Evolutionary conservation across 2,329 filamentous ascomycete species (phyloP), one percentile per base, ranked within the genome.

Genomic region (Colletotrichum navitas): DNA sequence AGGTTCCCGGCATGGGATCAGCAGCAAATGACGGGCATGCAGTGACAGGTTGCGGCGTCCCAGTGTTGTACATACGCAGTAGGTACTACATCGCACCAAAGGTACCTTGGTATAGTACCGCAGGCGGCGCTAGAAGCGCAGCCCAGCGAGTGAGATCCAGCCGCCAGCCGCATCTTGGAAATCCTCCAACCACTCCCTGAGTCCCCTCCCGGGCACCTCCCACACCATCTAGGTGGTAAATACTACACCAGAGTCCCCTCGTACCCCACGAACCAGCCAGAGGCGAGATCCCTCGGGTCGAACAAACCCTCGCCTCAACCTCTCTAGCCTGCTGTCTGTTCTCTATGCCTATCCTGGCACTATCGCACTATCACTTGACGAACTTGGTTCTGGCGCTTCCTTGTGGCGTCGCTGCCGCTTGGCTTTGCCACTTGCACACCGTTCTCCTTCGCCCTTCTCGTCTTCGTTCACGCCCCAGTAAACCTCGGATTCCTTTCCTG

Each of bases 121-220:
- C 32, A n/a, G 34, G 34, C 32, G 32, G 32, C 21, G 32, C 39
- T 36, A 64, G 45, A 43, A 47, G 51, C 39, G 36, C 65, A 47
- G 51, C 39, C 29, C 65, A 55, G 26, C 68, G 41, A 68, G 68
- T 68, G 59, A 59, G 65, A 68, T 68, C 45, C 52, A 68, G 68
- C 65, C 65, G 68, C 29, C 59, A 54, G 65, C 52, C 59, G 65
- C 65, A 71, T 71, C 60, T 68, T 72, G 61, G 59, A 63, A 64
- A 61, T 54, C 36, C 18, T 47, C 2, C 26, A 32, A 12, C 36
- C 45, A 16, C 55, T 29, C 29, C 4, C 29, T 4, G 29, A 29
- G 29, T 29, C 29, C 29, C 29, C 29, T 29, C 29, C 7, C 52
- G 34, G 34, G 10, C 34, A 39, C 36, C 49, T 45, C 32, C 16